These are phyloP conservation scores for Persicaria tinctoria DNA, from an alignment of 148 eudicot species.

Conservation along the genomic window DNA sequence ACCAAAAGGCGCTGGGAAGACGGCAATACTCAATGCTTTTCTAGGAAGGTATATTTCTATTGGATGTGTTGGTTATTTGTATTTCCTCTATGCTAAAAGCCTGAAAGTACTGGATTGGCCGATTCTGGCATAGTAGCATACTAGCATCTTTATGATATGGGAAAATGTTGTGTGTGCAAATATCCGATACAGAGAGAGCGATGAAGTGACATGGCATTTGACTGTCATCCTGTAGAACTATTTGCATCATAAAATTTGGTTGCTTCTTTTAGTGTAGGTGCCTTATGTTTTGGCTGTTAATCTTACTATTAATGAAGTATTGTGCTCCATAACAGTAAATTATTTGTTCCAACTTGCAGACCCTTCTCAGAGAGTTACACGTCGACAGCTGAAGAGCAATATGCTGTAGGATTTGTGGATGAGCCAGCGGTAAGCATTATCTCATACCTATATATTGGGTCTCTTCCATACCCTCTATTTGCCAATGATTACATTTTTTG, in stretches of 20 bases:
- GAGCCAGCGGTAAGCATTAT: conserved; percentile 44
- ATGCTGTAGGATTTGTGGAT: conserved; percentile 64
- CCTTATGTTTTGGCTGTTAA: neutral
- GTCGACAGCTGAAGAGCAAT: conserved; percentile 45
- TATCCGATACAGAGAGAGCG: neutral
- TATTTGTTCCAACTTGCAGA: conserved; percentile 29
- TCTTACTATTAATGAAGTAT: neutral
- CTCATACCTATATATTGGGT: no score
- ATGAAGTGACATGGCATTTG: neutral
- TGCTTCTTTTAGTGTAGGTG: neutral
- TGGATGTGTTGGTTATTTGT: neutral
- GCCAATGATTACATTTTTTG: no score
- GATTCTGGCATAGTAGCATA: neutral
- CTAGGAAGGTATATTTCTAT: conserved; percentile 48
- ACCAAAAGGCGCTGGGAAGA: conserved; percentile 58
- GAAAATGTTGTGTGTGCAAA: neutral
- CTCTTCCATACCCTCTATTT: no score
- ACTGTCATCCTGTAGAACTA: neutral
- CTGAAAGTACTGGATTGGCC: no score
- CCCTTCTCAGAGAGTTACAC: conserved; percentile 49
- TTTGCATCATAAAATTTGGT: neutral
- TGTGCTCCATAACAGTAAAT: neutral
- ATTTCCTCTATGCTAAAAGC: neutral
- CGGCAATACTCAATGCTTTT: conserved; percentile 62
- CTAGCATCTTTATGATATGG: neutral